phyloP scores from a whole-genome alignment of 345 rosid species.

The Viola odorata region DNA sequence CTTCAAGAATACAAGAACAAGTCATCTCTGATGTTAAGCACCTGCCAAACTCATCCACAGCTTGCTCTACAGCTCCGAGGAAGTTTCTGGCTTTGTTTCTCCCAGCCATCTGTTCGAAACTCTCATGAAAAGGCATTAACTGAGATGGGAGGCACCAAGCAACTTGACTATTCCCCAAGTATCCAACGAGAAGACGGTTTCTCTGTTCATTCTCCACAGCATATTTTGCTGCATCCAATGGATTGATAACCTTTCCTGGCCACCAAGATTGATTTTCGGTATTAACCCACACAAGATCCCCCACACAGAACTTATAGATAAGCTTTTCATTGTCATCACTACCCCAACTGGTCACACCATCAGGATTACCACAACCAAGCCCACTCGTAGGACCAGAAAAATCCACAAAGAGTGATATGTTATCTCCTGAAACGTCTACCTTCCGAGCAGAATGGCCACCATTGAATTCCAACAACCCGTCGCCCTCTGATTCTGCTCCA shows the following conservation, averaged over 20 bases:
- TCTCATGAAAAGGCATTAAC: constrained; percentile 56
- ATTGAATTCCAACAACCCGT: constrained; percentile 13
- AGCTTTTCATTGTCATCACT: constrained; percentile 7
- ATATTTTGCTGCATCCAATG: constrained; percentile 26
- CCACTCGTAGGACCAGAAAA: constrained; percentile 35
- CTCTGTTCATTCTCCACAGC: constrained; percentile 16
- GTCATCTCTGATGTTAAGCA: constrained; percentile 48
- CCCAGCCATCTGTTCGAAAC: constrained; percentile 41
- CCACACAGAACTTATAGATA: constrained; percentile 34
- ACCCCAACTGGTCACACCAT: constrained; percentile 17
- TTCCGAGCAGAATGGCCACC: constrained; percentile 32
- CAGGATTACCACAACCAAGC: constrained; percentile 12
- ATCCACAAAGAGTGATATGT: constrained; percentile 67
- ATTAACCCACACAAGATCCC: constrained; percentile 79
- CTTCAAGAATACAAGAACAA: constrained; percentile 43
- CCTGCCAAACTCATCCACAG: constrained; percentile 53
- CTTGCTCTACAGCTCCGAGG: constrained; percentile 57
- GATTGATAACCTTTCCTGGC: constrained; percentile 72
- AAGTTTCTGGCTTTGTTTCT: constrained; percentile 44
- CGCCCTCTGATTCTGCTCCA: constrained; percentile 27
- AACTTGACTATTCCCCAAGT: constrained; percentile 42
- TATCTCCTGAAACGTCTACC: constrained; percentile 46
- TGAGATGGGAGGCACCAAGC: constrained; percentile 52
- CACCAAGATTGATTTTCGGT: constrained; percentile 67
- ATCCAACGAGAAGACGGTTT: constrained; percentile 42